Conservation (phyloP, 441 rosid species). For the Croton setiger region DNA sequence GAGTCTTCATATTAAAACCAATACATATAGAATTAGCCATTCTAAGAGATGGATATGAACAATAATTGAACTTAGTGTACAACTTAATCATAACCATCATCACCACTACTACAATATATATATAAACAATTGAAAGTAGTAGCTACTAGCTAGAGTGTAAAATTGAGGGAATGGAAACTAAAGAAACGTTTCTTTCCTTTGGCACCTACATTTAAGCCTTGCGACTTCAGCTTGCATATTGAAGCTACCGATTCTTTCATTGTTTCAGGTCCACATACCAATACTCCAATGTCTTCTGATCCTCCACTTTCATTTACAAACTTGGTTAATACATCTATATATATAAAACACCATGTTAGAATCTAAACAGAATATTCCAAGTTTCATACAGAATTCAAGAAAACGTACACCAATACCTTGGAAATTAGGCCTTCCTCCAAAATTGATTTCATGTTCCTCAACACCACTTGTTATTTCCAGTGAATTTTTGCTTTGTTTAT, state of each 20-base stretch:
- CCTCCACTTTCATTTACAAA: slow-evolving; percentile 44
- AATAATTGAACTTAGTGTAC: too few relatives aligned
- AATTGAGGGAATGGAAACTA: slow-evolving; percentile 63
- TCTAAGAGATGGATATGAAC: too few relatives aligned
- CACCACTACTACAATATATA: too few relatives aligned
- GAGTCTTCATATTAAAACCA: too few relatives aligned
- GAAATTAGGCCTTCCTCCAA: slow-evolving; percentile 67
- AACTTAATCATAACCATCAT: too few relatives aligned
- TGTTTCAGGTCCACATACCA: slow-evolving; percentile 79
- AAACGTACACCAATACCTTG: slow-evolving; percentile 45
- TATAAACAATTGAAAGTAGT: background rate
- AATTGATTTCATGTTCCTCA: slow-evolving; percentile 59
- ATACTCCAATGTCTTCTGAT: slow-evolving; percentile 52
- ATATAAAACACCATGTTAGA: slow-evolving; percentile 13
- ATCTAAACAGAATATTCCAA: background rate
- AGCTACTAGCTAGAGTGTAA: slow-evolving; percentile 35
- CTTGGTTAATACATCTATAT: slow-evolving; percentile 47
- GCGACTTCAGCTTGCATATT: slow-evolving; percentile 41
- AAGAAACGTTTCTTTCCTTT: slow-evolving; percentile 38
- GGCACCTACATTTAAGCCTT: slow-evolving; percentile 26
- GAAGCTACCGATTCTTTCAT: slow-evolving; percentile 67
- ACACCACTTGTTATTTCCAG: slow-evolving; percentile 22
- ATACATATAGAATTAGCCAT: too few relatives aligned
- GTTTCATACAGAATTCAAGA: background rate
- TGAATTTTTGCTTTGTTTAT: slow-evolving; percentile 28